Evolutionary conservation across 2,329 filamentous ascomycete species (phyloP).

Genomic region (Colletotrichum spinosum): DNA sequence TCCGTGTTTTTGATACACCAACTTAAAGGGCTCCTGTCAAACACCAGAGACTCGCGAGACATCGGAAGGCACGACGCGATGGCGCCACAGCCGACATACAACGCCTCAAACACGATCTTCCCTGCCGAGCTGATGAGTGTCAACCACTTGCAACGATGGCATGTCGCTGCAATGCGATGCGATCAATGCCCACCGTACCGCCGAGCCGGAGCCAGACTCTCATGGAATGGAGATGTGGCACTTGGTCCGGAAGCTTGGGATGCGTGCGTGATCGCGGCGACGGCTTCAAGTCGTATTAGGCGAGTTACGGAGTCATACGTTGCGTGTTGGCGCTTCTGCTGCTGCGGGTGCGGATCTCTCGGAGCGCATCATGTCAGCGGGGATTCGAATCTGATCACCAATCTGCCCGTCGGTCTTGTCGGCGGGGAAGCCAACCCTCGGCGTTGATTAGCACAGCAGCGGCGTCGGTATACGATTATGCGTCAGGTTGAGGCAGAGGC

Average conservation of each 20-base stretch:
- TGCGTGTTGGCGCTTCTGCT: neutral
- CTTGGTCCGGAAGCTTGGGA: neutral
- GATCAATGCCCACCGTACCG: constrained; percentile 18
- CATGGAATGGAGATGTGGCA: constrained; percentile 10
- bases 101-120: no score
- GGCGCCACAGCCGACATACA: no score
- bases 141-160: neutral
- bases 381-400: constrained; percentile 4
- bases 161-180: constrained; percentile 14
- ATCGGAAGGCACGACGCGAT: no score
- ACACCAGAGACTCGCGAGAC: no score
- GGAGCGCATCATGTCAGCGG: constrained; percentile 16
- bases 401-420: neutral
- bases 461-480: neutral
- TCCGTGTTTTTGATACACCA: no score
- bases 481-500: neutral
- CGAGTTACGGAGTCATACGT: neutral
- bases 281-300: constrained; percentile 5
- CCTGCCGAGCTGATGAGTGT: no score
- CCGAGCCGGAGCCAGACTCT: constrained; percentile 15
- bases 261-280: neutral
- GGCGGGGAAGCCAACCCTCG: neutral
- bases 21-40: no score
- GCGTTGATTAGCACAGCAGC: neutral
- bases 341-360: constrained; percentile 19